A percentile compares a stretch with the other conserved stretches of the same genome.
Evolutionary conservation across 2,329 filamentous ascomycete genomes (phyloP).

Genomic region (Coniochaeta sp.): DNA sequence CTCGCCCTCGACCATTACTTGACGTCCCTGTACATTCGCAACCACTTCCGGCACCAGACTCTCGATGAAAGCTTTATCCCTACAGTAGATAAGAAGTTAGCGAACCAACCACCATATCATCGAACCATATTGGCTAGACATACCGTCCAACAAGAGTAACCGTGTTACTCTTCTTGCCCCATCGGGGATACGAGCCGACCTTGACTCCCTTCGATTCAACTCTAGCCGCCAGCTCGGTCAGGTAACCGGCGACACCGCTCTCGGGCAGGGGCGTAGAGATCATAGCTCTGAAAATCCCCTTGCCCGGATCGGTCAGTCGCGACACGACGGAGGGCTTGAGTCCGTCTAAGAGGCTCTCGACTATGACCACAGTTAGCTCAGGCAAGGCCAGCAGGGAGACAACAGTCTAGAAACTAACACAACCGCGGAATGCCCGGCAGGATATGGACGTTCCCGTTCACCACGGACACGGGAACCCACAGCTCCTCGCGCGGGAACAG

Average conservation of each 20-base stretch:
- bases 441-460: constrained; percentile 91
- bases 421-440: constrained; percentile 82
- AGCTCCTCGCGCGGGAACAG: constrained; percentile 73
- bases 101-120: neutral
- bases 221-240: constrained; percentile 70
- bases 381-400: neutral
- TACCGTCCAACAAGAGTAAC: constrained; percentile 74
- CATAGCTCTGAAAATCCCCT: constrained; percentile 69
- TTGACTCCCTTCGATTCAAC: constrained; percentile 76
- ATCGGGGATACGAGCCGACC: constrained; percentile 90
- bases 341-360: constrained; percentile 70
- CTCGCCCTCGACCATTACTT: constrained; percentile 65
- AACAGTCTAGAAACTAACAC: constrained; percentile 38
- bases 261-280: constrained; percentile 85
- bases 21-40: constrained; percentile 64
- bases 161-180: constrained; percentile 81
- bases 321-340: constrained; percentile 65
- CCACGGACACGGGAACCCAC: constrained; percentile 85
- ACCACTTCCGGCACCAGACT: constrained; percentile 72
- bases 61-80: constrained; percentile 71
- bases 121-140: constrained; percentile 11
- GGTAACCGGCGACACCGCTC: constrained; percentile 74
- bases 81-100: constrained; percentile 23
- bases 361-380: constrained; percentile 21
- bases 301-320: constrained; percentile 71